A percentile compares a stretch with the other conserved stretches of the same genome.
These are phyloP conservation scores for Spergularia azorica DNA, from an alignment of 179 eudicot genomes.

Conservation along the genomic window DNA sequence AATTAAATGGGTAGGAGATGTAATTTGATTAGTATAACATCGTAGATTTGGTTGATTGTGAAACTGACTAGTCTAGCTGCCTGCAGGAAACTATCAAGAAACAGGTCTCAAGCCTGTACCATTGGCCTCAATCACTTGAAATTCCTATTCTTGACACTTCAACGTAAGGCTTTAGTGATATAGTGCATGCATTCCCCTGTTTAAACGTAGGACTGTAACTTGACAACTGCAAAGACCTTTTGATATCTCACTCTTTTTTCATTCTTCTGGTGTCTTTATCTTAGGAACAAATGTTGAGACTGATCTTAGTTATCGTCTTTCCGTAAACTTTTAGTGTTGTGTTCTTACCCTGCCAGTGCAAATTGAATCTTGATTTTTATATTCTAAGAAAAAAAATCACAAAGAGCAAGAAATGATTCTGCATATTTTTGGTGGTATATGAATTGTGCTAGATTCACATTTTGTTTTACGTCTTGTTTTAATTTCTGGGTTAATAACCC, in stretches of 20 bases:
- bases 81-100: slow-evolving; percentile 74
- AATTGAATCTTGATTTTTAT: too few species aligned
- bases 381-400: too few species aligned
- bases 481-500: too few species aligned
- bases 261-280: neutral
- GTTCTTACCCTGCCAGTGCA: too few species aligned
- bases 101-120: slow-evolving; percentile 78
- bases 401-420: too few species aligned
- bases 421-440: too few species aligned
- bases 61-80: slow-evolving; percentile 23
- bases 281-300: neutral
- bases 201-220: neutral
- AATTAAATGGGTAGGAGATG: slow-evolving; percentile 29
- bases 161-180: slow-evolving; percentile 41
- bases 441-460: too few species aligned
- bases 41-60: slow-evolving; percentile 9
- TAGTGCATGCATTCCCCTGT: neutral
- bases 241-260: neutral
- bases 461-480: too few species aligned
- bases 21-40: slow-evolving; percentile 11
- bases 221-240: neutral
- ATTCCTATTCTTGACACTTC: slow-evolving; percentile 81
- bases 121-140: slow-evolving; percentile 85
- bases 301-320: too few species aligned
- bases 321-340: too few species aligned